Percentiles rank a stretch among this genome's conserved stretches.
phyloP scores from a whole-genome alignment of 768 basidiomycete species.

The Amanita pseudoporphyria region DNA sequence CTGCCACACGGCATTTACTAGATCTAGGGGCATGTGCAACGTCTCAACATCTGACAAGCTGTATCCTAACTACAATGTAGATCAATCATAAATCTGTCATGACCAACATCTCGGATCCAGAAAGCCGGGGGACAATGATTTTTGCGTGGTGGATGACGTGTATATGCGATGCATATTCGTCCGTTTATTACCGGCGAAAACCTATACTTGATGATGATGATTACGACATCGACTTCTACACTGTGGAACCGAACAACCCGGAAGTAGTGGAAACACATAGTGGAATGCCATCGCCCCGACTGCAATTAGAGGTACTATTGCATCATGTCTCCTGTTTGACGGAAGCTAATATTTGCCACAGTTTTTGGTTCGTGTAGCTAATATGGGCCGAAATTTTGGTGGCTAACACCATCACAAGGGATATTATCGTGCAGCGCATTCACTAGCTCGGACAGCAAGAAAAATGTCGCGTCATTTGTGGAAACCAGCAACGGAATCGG shows the following conservation, averaged over 20 bases:
- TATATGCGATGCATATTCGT: conserved; percentile 73
- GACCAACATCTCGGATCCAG: conserved; percentile 61
- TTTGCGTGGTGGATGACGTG: conserved; percentile 95
- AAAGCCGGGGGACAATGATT: conserved; percentile 75
- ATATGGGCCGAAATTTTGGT: conserved; percentile 5
- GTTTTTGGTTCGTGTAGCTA: conserved; percentile 51
- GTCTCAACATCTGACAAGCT: conserved; percentile 8
- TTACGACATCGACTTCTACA: conserved; percentile 86
- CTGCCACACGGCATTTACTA: conserved; percentile 68
- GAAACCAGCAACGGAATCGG: conserved; percentile 65
- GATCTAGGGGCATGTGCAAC: conserved; percentile 53
- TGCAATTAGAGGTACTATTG: conserved; percentile 63
- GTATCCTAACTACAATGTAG: conserved; percentile 24
- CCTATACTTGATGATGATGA: conserved; percentile 83
- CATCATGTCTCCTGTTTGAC: not conserved
- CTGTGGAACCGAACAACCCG: conserved; percentile 48
- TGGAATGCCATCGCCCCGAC: conserved; percentile 54
- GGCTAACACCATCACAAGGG: conserved; percentile 36
- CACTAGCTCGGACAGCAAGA: conserved; percentile 75
- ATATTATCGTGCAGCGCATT: conserved; percentile 77
- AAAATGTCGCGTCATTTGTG: conserved; percentile 76
- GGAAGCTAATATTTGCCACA: conserved; percentile 19
- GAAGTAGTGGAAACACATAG: conserved; percentile 37
- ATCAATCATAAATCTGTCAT: conserved; percentile 81
- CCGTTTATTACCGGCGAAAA: conserved; percentile 79